phyloP scores from a whole-genome alignment of 2,329 filamentous ascomycete genomes.

The Delphinella strobiligena region DNA sequence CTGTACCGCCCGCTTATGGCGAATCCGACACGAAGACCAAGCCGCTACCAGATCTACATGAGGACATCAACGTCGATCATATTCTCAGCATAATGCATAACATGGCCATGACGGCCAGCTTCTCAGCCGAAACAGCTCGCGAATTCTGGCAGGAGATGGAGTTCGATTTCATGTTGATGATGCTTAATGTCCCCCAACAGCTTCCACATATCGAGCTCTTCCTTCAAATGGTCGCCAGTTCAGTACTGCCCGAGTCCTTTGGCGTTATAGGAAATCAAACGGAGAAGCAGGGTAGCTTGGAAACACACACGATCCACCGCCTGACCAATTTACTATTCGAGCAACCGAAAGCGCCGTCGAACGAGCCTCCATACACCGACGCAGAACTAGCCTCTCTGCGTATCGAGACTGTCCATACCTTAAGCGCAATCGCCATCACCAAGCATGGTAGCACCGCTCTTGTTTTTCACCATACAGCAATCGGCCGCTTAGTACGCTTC shows the following conservation, averaged over 20 bases:
- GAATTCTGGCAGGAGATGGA: conserved; percentile 58
- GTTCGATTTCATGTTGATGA: conserved; percentile 52
- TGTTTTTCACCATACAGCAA: conserved; percentile 53
- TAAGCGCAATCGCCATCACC: conserved; percentile 49
- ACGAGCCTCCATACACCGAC: conserved; percentile 28
- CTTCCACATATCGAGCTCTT: conserved; percentile 51
- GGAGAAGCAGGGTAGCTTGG: conserved; percentile 21
- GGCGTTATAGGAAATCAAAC: conserved; percentile 49
- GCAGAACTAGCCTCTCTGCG: conserved; percentile 32
- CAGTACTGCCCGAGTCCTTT: conserved; percentile 50
- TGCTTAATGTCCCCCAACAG: conserved; percentile 56
- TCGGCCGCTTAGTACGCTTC: conserved; percentile 63
- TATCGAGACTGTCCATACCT: conserved; percentile 32
- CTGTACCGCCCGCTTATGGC: conserved; percentile 16
- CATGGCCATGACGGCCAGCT: conserved; percentile 47
- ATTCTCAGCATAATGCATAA: conserved; percentile 57
- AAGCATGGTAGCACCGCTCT: conserved; percentile 53
- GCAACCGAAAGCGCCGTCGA: conserved; percentile 29
- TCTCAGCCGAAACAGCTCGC: conserved; percentile 25
- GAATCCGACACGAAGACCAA: conserved; percentile 16
- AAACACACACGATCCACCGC: conserved; percentile 45
- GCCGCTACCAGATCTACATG: conserved; percentile 41
- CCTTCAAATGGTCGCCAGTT: conserved; percentile 55
- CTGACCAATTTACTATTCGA: conserved; percentile 53
- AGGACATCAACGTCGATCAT: conserved; percentile 50